Evolutionary conservation across 2,329 filamentous ascomycete species (phyloP), one percentile per base, ranked within the genome.

Genomic region (Penicillium sumatraense): DNA sequence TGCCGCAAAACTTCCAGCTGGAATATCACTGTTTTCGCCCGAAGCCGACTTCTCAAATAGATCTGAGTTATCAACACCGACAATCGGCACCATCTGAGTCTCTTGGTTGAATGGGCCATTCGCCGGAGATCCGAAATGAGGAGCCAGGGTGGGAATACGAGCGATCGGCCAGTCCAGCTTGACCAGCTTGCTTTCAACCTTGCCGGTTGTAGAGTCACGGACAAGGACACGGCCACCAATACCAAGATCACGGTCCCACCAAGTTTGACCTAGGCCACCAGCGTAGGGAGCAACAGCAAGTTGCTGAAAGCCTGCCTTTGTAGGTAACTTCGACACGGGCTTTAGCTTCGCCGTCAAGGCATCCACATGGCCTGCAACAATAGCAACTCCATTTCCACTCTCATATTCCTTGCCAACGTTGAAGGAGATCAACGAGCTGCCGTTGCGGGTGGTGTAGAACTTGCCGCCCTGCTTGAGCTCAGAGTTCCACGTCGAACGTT

Each of bases 121-220:
- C 0, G 86, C 77, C 5, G 83, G 88, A 42, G 89, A 83, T 49
- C 95, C 95, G 67, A 99, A 98, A 75, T 99, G 95, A 54, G 92
- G 92, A 23, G 95, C 95, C 16, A 99, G 83, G 0, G 92, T 96
- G 6, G 95, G 92, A 56, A 98, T 89, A 58, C 89, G 86, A 44
- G 95, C 95, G 77, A 99, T 92, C 1, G 95, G 93, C 91, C 93
- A 97, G 72, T 89, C 90, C 48, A 98, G 81, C 79, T 96, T 96
- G 58, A 97, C 93, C 42, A 98, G 82, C 78, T 88, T 90, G 26
- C 85, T 87, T 20, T 83, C 81, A 31, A 96, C 91, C 82, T 93
- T 96, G 63, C 89, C 89, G 2, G 85, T 84, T 45, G 80, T 76
- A 4, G 81, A 72, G 64, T 96, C 88, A 60, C 87, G 89, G 42